Base-by-base conservation (phyloP, 2,329 filamentous ascomycete species). In the Blastomyces percursus region DNA sequence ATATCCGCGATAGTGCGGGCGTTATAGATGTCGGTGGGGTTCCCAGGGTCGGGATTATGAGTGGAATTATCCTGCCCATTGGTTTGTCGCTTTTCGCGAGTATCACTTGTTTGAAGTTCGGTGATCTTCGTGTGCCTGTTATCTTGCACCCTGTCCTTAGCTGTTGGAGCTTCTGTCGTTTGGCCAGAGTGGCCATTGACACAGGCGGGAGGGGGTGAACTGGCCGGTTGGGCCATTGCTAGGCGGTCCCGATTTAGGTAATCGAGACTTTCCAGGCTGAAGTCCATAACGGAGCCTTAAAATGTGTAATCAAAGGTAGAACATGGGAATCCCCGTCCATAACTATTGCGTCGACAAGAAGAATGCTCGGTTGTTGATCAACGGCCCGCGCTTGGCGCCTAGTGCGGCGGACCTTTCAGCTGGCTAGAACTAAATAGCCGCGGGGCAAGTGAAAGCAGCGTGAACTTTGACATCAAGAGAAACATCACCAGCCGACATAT, bases 1-100 rank as follows among this genome's bases (percentile, higher is more conserved):
- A 99, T 88, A 66, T 96, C 90, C 67, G 87, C 82, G 67, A 92
- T 82, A 69, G 86, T 90, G 68, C 84, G 82, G 69, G 89, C 89
- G 78, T 87, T 83, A 77, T 85, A 85, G 71, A 94, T 81, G 70
- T 75, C 72, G 44, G 69, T 19, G 12, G 54, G 64, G 32, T 8
- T 55, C 30, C 9, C 27, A 32, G 9, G 54, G 35, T 57, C 21
- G 35, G 35, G 35, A 40, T 61, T 54, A 63, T 57, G 21, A 35
- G 32, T 8, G 24, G 21, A 30, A 62, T 56, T 63, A 64, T 66
- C 67, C 65, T 67, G 66, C 63, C 66, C 58, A 30, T 54, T 57
- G 27, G 27, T 12, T 48, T 27, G 44, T 35, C 61, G 32, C 16
- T 54, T 42, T 40, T 30, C 44, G 61, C 42, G 40, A n/a, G 32